Evolutionary conservation across 306 rosid species (phyloP), one percentile per base, ranked within the genome.

Genomic region (Glycyrrhiza uralensis): DNA sequence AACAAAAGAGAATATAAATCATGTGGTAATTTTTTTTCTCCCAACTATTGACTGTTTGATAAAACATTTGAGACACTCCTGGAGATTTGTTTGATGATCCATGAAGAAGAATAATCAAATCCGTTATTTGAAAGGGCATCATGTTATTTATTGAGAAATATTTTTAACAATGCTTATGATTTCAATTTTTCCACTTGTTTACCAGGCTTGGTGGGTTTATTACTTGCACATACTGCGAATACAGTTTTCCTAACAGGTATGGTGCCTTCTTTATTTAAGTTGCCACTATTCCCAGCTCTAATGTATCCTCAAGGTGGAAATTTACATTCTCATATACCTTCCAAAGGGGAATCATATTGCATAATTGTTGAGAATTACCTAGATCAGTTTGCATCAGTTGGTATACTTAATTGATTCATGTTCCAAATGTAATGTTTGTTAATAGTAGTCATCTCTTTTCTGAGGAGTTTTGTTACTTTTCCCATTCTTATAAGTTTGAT

Each of bases 171-270:
- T 33, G 23, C 68, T 72, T 77, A 50, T 51, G 72, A 65, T 83
- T 67, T 80, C 79, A 60, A 32, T 56, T 73, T 81, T 73, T 41
- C 41, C n/a, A 72, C 76, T 51, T 76, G 51, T 74, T 84, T 60
- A 57, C 72, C 85, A 93, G 98, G 98, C 58, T 49, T 93, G 88
- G 89, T 77, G 33, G 97, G 98, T 44, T 36, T 91, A 76, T 75
- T 93, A 72, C 96, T 93, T 76, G 88, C 96, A 23, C 87, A 71
- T 19, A 77, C 68, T 69, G 94, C 86, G 1, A 82, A 84, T 33
- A 78, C 68, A 6, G 90, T 91, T 45, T 91, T 87, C 80, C 68
- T 93, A 74, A 91, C 97, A 74, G 98, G 98, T 91, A 84, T 13
- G 74, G 39, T 39, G 47, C 50, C 77, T 42, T 51, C 14, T 70